Base-by-base conservation (phyloP, 2,329 filamentous ascomycete genomes). In the Lithohypha guttulata region DNA sequence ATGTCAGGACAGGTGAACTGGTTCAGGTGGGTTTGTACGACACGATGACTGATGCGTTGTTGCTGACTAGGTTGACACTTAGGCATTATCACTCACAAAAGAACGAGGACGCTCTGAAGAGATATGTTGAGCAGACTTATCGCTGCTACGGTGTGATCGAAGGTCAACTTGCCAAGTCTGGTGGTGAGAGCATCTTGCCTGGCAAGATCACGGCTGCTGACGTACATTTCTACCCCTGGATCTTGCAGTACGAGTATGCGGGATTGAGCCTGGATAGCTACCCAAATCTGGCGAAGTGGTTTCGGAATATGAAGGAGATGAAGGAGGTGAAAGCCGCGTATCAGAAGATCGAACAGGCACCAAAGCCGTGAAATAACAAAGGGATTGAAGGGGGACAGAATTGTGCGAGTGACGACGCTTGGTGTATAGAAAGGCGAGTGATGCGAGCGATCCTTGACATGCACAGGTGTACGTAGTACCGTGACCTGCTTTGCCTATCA, bases 71-170 rank as follows among this genome's bases (percentile, higher is more conserved):
- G 42, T 14, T 34, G 6, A 30, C 27, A 30, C 6, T 9, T n/a
- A n/a, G 37, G 26, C 59, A 63, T 31, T 60, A 62, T 43, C 60
- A 63, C 31, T 55, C 64, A 41, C 10, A 53, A 0, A 57, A 62
- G 49, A 66, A 66, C 31, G 60, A 65, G 0, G 59, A 66, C 46
- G 63, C 62, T 1, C 46, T 63, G 15, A 49, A 59, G 37, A 44
- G 63, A 15, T 66, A 65, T 31, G 50, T 53, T 9, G 57, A 54
- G 33, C 62, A 65, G 50, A 55, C 55, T 1, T 56, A 62, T 18
- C 56, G 64, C n/a, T 64, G 60, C 48, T 65, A 58, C 32, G 55
- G 55, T 31, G 57, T 67, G 3, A 51, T 66, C 1, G 64, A 66
- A 17, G 58, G 48, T 1, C 62, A 66, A 42, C 46, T 66, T 32